Base-by-base conservation (phyloP, 1,139 yeast genomes). In the Magnusiomyces magnusii region DNA sequence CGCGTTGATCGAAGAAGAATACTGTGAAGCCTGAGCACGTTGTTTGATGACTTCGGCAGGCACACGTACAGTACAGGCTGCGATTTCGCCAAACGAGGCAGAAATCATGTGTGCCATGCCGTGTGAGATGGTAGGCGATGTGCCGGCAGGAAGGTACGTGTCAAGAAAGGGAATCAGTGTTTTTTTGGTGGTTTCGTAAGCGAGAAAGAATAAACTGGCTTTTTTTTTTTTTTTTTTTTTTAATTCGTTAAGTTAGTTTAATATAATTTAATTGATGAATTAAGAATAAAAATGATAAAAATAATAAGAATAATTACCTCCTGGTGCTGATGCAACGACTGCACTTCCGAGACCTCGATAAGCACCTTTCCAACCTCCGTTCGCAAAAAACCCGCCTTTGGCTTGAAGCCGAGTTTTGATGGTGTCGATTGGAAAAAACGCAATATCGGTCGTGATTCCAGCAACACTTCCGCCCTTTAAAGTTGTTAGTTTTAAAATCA, bases 31-130 rank as follows among this genome's bases (percentile, higher is more conserved):
- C 71, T 93, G 99, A 0, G 98, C 88, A 60, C 98, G 78, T 73
- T 93, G 99, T 72, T 95, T 93, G 68, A 93, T 84, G 42, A 93
- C 96, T 69, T 93, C 99, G 0, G 96, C 96, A 0, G 99, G 99
- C 0, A 95, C 99, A 60, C 99, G 78, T 1, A 93, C 95, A 59
- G 87, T 73, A 69, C 99, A 93, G 0, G 99, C 99, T 1, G 95
- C 87, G 10, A 92, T 77, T 70, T 93, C 99, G 56, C 99, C 99
- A 36, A 84, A 70, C 1, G 96, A 86, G 0, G 98, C 97, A 17
- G 95, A 80, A 2, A 82, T 64, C 98, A 93, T 92, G 69, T 93
- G 98, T 0, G 80, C 76, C 0, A 77, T 44, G 0, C 80, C 78
- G 47, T 76, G 75, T 1, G 49, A 44, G 17, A 44, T 44, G 27